These are phyloP conservation scores for Penicillium sclerotiorum DNA, from an alignment of 2,329 filamentous ascomycete genomes.

Conservation along the genomic window DNA sequence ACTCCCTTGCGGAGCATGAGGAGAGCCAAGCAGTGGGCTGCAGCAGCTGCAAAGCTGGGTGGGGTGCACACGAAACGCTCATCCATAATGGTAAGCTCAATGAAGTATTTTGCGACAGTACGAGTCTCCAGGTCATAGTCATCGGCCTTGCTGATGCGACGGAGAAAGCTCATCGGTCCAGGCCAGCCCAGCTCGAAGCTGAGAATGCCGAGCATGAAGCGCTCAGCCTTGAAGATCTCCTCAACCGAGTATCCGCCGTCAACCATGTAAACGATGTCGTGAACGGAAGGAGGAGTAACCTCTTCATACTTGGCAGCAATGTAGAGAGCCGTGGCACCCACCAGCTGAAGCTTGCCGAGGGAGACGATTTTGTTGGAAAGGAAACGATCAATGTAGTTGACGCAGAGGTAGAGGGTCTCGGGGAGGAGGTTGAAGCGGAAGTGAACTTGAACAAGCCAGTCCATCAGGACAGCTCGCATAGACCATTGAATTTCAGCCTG, in stretches of 20 bases:
- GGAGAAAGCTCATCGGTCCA: conserved; percentile 97
- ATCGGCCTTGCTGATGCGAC: conserved; percentile 96
- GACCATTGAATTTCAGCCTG: conserved; percentile 99
- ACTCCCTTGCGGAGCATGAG: conserved; percentile 86
- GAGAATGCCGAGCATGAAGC: conserved; percentile 97
- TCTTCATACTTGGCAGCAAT: conserved; percentile 98
- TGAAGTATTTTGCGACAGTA: conserved; percentile 95
- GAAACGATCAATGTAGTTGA: conserved; percentile 98
- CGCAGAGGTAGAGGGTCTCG: conserved; percentile 90
- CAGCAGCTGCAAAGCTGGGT: conserved; percentile 87
- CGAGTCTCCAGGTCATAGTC: conserved; percentile 95
- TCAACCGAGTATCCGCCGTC: conserved; percentile 86
- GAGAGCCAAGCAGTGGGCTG: conserved; percentile 87
- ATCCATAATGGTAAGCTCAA: conserved; percentile 96
- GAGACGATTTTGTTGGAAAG: conserved; percentile 93
- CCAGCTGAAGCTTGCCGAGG: conserved; percentile 89
- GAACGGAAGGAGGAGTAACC: conserved; percentile 93
- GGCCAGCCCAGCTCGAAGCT: conserved; percentile 96
- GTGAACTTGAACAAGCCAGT: conserved; percentile 97
- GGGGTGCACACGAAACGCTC: conserved; percentile 92
- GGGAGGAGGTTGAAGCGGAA: conserved; percentile 86
- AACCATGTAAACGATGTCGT: conserved; percentile 98
- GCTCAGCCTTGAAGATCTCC: conserved; percentile 94
- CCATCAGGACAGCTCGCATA: conserved; percentile 95
- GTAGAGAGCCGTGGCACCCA: conserved; percentile 93